Evolutionary conservation across 345 rosid genomes (phyloP), one percentile per base, ranked within the genome.

Genomic region (Carallia pectinifolia): DNA sequence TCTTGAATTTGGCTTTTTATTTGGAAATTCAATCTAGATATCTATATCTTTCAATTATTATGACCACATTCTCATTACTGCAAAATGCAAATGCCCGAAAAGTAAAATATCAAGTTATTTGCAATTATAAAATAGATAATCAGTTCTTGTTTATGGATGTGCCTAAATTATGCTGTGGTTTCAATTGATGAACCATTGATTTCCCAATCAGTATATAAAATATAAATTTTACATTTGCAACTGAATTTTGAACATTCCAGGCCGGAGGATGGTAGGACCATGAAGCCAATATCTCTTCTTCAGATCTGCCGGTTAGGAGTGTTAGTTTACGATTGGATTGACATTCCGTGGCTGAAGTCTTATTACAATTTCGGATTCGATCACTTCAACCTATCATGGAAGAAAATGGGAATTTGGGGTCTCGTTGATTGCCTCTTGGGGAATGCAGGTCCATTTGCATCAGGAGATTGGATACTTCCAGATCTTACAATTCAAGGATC

Each of bases 281-380:
- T 92, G 85, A 95, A 83, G 82, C 83, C 88, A 0, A 62, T 96
- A 62, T 81, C 82, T 56, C 86, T 96, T 62, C 96, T 96, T 71
- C 98, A 96, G 74, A 47, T 92, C 9, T 88, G 91, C 59, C 92
- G 92, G 53, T 23, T 96, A 30, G 98, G 99, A 61, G 92, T 85
- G 38, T 79, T 90, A 78, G 76, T 92, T 47, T 96, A 92, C 34
- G 99, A 96, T 52, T 96, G 99, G 99, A 68, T 96, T 17, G 98
- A 92, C 79, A 92, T 96, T 53, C 74, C 88, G 2, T 90, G 89
- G 93, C 84, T 96, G 16, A 96, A 92, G 77, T 66, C 79, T 37
- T 96, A 90, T 70, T 96, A 96, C 84, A 89, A 87, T 68, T 96
- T 96, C 17, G 99, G 99, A 48, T 96, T 96, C 39, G 98, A 92